Percentiles rank a stretch among this genome's conserved stretches.
These are phyloP conservation scores for Salix caprea DNA, from an alignment of 345 rosid species.

Conservation along the genomic window DNA sequence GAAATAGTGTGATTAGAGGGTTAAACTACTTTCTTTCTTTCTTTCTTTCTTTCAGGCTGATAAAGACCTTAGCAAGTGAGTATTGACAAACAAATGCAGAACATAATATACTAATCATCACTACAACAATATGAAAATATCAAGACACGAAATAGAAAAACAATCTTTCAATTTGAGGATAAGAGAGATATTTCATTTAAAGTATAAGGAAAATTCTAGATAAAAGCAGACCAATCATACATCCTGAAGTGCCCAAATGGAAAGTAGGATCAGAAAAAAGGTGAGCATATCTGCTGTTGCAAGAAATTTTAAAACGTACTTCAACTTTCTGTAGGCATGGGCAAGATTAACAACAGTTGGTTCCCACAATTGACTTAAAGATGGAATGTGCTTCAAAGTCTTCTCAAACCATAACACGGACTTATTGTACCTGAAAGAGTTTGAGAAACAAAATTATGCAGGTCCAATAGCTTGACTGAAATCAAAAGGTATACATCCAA, in stretches of 20 bases:
- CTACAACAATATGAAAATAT: not conserved
- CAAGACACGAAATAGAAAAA: not conserved
- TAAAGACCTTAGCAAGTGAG: not conserved
- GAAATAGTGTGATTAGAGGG: not conserved
- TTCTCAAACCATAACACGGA: constrained; percentile 84
- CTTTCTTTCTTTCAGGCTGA: not conserved
- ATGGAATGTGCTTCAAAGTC: constrained; percentile 76
- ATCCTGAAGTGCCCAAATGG: not conserved
- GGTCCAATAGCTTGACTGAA: constrained; percentile 7
- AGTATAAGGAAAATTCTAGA: not conserved
- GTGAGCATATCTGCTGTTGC: constrained; percentile 4
- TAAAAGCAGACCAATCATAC: not conserved
- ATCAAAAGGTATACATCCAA: not conserved
- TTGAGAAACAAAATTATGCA: constrained; percentile 5
- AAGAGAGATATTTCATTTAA: not conserved
- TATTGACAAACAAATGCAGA: not conserved
- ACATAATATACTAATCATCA: not conserved
- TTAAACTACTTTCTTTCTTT: not conserved
- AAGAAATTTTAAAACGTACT: constrained; percentile 36
- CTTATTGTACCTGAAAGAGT: constrained; percentile 68
- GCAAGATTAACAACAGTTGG: constrained; percentile 88
- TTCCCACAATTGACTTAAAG: constrained; percentile 81
- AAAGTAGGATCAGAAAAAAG: constrained; percentile 6
- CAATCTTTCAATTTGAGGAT: not conserved
- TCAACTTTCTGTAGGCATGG: constrained; percentile 78